Conservation (phyloP, 208 protist species). For the Crithidia expoeki region DNA sequence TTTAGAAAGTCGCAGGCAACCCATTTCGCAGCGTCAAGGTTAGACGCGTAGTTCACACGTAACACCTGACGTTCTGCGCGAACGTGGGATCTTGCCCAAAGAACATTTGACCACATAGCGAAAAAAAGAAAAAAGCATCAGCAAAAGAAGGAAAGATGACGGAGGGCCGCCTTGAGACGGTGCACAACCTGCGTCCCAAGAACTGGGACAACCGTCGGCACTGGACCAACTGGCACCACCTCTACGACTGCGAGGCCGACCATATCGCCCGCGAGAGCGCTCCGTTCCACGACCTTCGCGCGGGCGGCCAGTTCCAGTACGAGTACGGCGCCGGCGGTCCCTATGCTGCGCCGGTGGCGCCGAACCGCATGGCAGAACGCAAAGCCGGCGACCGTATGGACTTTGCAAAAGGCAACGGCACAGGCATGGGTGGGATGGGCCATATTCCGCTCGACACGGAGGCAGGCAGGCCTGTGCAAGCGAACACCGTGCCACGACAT, state of each 20-base stretch:
- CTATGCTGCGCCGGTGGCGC: constrained; percentile 51
- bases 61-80: too few species aligned
- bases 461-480: constrained; percentile 50
- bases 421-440: constrained; percentile 54
- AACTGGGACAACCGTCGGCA: constrained; percentile 91
- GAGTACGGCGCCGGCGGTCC: constrained; percentile 78
- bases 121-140: not conserved
- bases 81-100: too few species aligned
- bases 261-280: constrained; percentile 87
- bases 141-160: constrained; percentile 54
- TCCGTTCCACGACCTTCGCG: constrained; percentile 89
- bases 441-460: constrained; percentile 75
- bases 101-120: too few species aligned
- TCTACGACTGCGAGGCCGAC: constrained; percentile 89
- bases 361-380: constrained; percentile 63
- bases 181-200: constrained; percentile 89
- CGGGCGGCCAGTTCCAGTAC: constrained; percentile 91
- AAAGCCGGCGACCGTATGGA: constrained; percentile 83
- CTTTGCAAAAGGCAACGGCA: constrained; percentile 66
- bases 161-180: constrained; percentile 88
- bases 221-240: constrained; percentile 93
- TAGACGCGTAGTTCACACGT: too few species aligned
- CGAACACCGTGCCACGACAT: constrained; percentile 44
- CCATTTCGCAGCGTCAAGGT: too few species aligned
- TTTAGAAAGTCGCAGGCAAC: too few species aligned